Evolutionary conservation across 1,284 basidiomycete species (phyloP), one percentile per base, ranked within the genome.

Genomic region (Trichosporon coremiiforme): DNA sequence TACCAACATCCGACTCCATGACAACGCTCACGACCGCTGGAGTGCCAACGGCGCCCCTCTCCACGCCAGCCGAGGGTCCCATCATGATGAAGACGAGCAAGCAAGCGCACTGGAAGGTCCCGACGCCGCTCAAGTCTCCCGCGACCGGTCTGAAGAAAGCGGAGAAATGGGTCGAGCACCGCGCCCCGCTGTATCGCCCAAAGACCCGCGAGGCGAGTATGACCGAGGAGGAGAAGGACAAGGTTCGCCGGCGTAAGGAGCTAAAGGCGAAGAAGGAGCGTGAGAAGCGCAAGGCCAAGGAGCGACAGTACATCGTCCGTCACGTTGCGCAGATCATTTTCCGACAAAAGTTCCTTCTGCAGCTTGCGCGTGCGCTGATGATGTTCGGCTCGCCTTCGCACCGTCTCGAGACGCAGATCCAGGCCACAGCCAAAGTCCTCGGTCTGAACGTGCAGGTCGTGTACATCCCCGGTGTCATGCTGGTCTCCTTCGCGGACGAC

Each of bases 361-460:
- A 96, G 85, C 88, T 96, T 50, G 88, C 91, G 17, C 88, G 94
- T 62, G 90, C 93, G 8, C 88, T 97, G 86, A 95, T 96, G 93
- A 95, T 95, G 93, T 96, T 95, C 75, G 93, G 93, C 50, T 92
- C 90, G 2, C 94, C 94, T n/a, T 89, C 90, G 1, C 93, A 96
- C 82, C 89, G 94, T 63, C 87, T 96, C 62, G 92, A 91, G 78
- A 88, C 92, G 6, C 94, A 95, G 81, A 90, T 96, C 75, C 90
- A 91, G 81, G 89, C 91, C 31, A 94, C 94, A 3, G 93, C 91
- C 13, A 88, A 88, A 5, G 93, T 95, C 20, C 87, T 97, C 60
- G 93, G 95, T 76, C 87, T 95, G 75, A 88, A 91, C 78, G 87
- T 92, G 74, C 91, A 90, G 74, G 91, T 92, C 83, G 88, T 96